Conservation (phyloP, 2,329 filamentous ascomycete genomes). For the Microdochium paspali region DNA sequence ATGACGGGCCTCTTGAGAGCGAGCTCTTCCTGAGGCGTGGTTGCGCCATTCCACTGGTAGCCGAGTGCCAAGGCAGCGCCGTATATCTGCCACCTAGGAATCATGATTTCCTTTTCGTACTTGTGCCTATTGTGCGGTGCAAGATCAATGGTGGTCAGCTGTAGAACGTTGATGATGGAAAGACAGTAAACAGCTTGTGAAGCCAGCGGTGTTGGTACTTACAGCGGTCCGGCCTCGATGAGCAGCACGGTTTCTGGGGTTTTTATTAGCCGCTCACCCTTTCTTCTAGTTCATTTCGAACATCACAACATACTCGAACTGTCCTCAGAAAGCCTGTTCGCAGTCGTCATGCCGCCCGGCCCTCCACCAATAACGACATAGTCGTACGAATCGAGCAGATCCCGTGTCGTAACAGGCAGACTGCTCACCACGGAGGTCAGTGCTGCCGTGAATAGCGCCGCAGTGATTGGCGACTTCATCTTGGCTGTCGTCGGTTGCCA, state of each 20-base stretch:
- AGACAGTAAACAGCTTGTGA: no score
- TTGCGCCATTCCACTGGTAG: slow-evolving; percentile 1
- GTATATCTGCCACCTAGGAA: slow-evolving; percentile 1
- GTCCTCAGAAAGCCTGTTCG: not conserved
- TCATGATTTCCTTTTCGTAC: slow-evolving; percentile 3
- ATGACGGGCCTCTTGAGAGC: not conserved
- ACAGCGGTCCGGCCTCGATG: slow-evolving; percentile 6
- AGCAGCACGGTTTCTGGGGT: not conserved
- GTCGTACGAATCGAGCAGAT: not conserved
- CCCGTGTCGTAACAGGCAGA: not conserved
- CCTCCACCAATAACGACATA: slow-evolving; percentile 2
- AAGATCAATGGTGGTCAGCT: not conserved
- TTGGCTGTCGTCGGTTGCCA: not conserved
- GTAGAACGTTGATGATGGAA: no score
- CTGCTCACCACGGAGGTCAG: not conserved
- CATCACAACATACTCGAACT: not conserved
- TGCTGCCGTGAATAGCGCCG: not conserved
- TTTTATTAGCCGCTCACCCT: not conserved
- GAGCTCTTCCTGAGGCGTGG: slow-evolving; percentile 1
- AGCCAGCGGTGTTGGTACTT: not conserved
- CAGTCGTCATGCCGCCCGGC: not conserved
- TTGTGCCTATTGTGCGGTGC: not conserved
- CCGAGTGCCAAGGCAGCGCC: not conserved
- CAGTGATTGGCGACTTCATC: not conserved
- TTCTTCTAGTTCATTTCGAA: not conserved